Conservation (phyloP, 179 eudicot genomes). For the Camellia oleifera region DNA sequence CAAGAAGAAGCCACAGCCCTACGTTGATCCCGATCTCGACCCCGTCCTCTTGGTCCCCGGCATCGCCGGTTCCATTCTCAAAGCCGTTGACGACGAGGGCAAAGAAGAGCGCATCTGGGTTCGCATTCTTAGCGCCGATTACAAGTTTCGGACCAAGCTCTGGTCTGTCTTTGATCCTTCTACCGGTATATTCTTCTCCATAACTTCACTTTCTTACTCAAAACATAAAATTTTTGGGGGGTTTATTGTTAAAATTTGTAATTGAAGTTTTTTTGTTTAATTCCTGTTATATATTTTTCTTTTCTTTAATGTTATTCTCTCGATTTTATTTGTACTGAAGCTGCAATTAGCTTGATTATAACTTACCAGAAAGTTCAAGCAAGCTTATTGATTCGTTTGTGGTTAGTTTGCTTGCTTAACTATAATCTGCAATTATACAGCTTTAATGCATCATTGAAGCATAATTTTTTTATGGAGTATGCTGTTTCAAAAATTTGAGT, state of each 20-base stretch:
- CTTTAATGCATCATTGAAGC: neutral
- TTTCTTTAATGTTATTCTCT: neutral
- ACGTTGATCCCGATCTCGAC: conserved; percentile 74
- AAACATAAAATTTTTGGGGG: neutral
- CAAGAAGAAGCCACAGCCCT: conserved; percentile 42
- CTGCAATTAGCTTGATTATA: neutral
- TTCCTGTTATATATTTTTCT: neutral
- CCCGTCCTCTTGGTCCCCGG: conserved; percentile 95
- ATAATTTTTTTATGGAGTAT: neutral
- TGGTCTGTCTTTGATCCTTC: conserved; percentile 92
- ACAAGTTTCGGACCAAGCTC: conserved; percentile 66
- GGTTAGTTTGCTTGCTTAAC: neutral
- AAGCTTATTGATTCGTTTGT: neutral
- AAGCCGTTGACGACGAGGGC: conserved; percentile 9
- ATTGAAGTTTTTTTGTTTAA: neutral
- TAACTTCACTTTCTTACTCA: neutral
- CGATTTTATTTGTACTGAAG: neutral
- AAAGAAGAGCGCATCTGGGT: conserved; percentile 13
- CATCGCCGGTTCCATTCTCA: conserved; percentile 68
- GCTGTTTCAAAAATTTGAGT: neutral
- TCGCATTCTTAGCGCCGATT: conserved; percentile 65
- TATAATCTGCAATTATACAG: neutral
- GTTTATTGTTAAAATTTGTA: neutral
- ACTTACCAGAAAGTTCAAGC: neutral
- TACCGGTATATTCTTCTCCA: conserved; percentile 43